These are phyloP conservation scores for Claviceps citrina DNA, from an alignment of 2,329 filamentous ascomycete species.

Conservation along the genomic window DNA sequence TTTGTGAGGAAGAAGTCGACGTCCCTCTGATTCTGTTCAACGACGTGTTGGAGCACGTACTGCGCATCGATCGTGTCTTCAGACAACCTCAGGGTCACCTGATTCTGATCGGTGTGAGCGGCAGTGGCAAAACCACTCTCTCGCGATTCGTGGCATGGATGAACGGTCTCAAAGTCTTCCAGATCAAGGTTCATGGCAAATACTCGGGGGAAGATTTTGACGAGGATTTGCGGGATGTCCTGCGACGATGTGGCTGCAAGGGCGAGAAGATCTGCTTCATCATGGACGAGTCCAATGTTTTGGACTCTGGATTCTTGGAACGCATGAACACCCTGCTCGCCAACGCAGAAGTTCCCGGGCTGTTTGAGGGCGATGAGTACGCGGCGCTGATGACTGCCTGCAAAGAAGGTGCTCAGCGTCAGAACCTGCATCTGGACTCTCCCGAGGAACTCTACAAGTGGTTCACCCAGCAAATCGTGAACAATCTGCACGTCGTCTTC, in stretches of 20 bases:
- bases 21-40: conserved; percentile 98
- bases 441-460: conserved; percentile 99
- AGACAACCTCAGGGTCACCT: conserved; percentile 95
- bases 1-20: conserved; percentile 98
- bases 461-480: conserved; percentile 98
- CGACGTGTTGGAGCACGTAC: conserved; percentile 91
- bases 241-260: conserved; percentile 88
- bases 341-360: conserved; percentile 96
- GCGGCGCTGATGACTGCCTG: conserved; percentile 98
- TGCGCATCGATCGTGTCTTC: conserved; percentile 97
- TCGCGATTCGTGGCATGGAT: conserved; percentile 99
- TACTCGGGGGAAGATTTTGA: conserved; percentile 98
- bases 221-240: conserved; percentile 85
- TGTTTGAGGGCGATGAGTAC: conserved; percentile 98
- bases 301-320: conserved; percentile 96
- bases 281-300: conserved; percentile 97
- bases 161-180: conserved; percentile 97
- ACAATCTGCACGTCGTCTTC: conserved; percentile 97
- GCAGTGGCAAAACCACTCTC: conserved; percentile 93
- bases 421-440: conserved; percentile 87
- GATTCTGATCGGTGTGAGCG: conserved; percentile 95
- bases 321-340: conserved; percentile 98
- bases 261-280: conserved; percentile 99
- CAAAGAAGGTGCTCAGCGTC: conserved; percentile 92
- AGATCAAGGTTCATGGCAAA: conserved; percentile 98